A percentile compares a stretch with the other conserved stretches of the same genome.
Conservation (phyloP, 2,329 filamentous ascomycete species). For the Aschersonia sp. region DNA sequence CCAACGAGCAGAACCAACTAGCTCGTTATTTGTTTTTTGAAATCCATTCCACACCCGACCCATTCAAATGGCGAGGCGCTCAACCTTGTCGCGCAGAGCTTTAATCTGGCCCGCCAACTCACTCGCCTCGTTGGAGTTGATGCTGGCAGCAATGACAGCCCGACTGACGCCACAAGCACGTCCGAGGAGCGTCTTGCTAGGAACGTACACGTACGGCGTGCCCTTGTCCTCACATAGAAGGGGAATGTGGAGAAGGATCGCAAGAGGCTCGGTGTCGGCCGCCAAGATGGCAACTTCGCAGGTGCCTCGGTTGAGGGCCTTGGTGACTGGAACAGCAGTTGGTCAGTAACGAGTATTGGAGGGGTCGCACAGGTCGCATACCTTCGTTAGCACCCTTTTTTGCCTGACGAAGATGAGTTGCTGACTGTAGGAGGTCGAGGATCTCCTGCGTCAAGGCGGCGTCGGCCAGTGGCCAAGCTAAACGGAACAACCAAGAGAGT, state of each 20-base stretch:
- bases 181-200: conserved; percentile 71
- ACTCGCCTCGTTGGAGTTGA: conserved; percentile 84
- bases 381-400: conserved; percentile 82
- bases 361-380: conserved; percentile 9
- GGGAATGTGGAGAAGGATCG: conserved; percentile 80
- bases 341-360: conserved; percentile 1
- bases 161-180: conserved; percentile 81
- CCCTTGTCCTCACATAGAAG: conserved; percentile 76
- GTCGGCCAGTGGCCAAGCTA: conserved; percentile 61
- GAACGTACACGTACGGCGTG: conserved; percentile 52
- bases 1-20: too few species aligned
- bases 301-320: conserved; percentile 83
- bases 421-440: conserved; percentile 66
- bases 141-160: conserved; percentile 72
- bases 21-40: not conserved
- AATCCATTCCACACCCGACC: too few species aligned
- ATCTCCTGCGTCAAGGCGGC: conserved; percentile 66
- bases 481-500: conserved; percentile 1
- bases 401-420: conserved; percentile 53
- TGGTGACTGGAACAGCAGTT: conserved; percentile 36
- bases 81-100: conserved; percentile 85
- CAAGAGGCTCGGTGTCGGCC: conserved; percentile 74
- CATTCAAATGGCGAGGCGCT: conserved; percentile 79
- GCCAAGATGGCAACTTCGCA: conserved; percentile 81
- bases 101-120: conserved; percentile 83